Evolutionary conservation across 148 eudicot genomes (phyloP).

Genomic region (Vaccinium vitisidaea): DNA sequence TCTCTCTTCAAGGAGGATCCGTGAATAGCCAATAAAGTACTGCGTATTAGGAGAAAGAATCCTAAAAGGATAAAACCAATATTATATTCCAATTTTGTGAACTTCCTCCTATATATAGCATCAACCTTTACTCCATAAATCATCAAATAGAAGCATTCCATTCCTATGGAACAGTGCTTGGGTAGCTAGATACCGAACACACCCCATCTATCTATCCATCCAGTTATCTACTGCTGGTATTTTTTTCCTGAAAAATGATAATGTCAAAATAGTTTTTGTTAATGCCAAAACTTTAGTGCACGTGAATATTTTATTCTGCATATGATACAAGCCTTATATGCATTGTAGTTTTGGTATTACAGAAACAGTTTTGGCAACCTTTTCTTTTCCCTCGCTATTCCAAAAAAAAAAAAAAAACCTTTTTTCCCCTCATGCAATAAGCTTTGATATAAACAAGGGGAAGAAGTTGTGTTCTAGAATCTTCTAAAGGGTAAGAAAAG

Average conservation of each 20-base stretch:
- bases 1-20: neutral
- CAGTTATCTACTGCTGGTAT: neutral
- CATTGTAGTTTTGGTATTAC: neutral
- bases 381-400: neutral
- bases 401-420: no score
- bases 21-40: neutral
- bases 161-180: neutral
- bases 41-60: neutral
- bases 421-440: neutral
- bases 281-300: neutral
- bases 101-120: neutral
- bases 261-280: neutral
- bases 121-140: neutral
- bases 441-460: neutral
- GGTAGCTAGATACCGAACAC: neutral
- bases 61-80: neutral
- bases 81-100: neutral
- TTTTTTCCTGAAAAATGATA: no score
- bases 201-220: neutral
- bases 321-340: neutral
- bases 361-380: neutral
- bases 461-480: neutral
- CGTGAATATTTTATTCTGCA: neutral
- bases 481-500: constrained; percentile 22
- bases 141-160: neutral